Evolutionary conservation across 2,329 filamentous ascomycete species (phyloP).

Genomic region (Botrytis fragariae): DNA sequence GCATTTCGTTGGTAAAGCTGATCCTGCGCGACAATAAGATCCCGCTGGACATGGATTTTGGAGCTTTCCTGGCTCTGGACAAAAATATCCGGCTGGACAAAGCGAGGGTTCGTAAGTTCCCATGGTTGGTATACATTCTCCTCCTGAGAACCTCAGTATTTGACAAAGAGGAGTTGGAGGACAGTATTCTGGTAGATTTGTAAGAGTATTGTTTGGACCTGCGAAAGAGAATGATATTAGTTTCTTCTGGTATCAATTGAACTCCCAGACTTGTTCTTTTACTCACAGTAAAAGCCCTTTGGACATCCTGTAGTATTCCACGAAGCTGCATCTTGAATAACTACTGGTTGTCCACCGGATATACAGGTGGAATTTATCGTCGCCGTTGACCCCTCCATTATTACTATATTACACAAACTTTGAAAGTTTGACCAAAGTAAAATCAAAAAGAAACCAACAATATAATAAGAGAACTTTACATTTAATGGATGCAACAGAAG

Average conservation of each 20-base stretch:
- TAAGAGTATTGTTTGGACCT: conserved; percentile 17
- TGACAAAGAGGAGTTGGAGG: conserved; percentile 28
- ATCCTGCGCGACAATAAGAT: conserved; percentile 52
- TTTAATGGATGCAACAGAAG: neutral
- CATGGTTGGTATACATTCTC: conserved; percentile 24
- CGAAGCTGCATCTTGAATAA: conserved; percentile 12
- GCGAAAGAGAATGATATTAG: neutral
- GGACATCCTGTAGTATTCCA: conserved; percentile 15
- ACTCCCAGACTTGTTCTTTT: neutral
- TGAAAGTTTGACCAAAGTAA: neutral
- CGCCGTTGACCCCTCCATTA: neutral
- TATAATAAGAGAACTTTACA: neutral
- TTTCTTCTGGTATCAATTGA: neutral
- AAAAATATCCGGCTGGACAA: conserved; percentile 50
- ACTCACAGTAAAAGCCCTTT: conserved; percentile 18
- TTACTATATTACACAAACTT: neutral
- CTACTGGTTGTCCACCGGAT: conserved; percentile 9
- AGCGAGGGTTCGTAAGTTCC: conserved; percentile 49
- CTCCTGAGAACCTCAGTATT: conserved; percentile 23
- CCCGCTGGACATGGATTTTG: conserved; percentile 47
- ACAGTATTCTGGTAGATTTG: conserved; percentile 32
- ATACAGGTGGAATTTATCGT: conserved; percentile 17
- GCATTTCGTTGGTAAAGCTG: conserved; percentile 49
- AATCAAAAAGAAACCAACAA: neutral
- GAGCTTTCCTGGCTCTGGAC: conserved; percentile 44